Base-by-base conservation (phyloP, 1,284 basidiomycete species). In the Ceratobasidium sp. region DNA sequence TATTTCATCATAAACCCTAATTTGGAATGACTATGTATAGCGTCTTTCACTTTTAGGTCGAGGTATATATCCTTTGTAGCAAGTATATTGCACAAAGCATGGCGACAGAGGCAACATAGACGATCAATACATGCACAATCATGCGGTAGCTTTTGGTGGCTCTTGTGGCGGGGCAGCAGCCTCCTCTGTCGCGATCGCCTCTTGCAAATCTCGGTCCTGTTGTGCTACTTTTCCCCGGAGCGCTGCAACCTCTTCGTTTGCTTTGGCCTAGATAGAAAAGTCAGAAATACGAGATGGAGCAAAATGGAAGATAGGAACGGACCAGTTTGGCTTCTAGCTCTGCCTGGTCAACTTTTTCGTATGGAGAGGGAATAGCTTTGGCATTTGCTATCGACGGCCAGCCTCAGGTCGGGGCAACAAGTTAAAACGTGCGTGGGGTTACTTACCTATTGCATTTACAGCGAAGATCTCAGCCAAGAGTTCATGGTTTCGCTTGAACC, bases 401-500 rank as follows among this genome's bases (percentile, higher is more conserved):
- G 21, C 26, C 10, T 57, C 48, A 32, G 87, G 88, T 70, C n/a
- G 59, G 26, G 58, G 43, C n/a, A 3, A 18, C 14, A 21, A 30
- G 32, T 32, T 8, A 58, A 4, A 23, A 14, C 1, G 10, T 34
- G 52, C 5, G 34, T 36, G 9, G 43, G 6, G 18, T 8, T 0
- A 69, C 30, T n/a, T 9, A 65, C 41, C 34, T 10, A 55, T 36
- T 30, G 60, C 28, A 50, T 32, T 58, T 9, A 65, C 52, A 41
- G 74, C 84, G 79, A 93, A 93, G 0, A 93, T 88, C 58, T 91
- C 89, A 76, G 90, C 89, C 90, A 93, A 92, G 75, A 89, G 83
- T 61, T 92, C 92, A 76, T 93, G 91, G 77, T 93, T 93, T 9
- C 92, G 85, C 75, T 85, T 86, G 78, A 92, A 93, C 43, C 92